Evolutionary conservation across 2,329 filamentous ascomycete species (phyloP), one percentile per base, ranked within the genome.

Genomic region (Sodiomyces alkalinus): DNA sequence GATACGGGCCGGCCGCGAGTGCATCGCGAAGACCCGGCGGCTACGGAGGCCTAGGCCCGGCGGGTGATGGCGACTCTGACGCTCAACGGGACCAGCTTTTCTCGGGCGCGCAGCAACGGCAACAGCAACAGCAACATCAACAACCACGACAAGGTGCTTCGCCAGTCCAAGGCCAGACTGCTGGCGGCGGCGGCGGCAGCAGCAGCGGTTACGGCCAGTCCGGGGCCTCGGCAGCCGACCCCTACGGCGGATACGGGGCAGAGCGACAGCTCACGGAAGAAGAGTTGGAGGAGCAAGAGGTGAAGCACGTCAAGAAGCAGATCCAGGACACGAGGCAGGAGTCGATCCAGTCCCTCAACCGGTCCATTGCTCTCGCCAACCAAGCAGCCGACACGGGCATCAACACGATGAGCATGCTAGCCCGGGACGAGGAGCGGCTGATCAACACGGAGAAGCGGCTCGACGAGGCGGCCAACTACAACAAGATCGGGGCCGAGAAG

Each of bases 401-500:
- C 15, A 68, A 71, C 28, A 86, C 80, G 0, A 62, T 87, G 20
- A 75, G 72, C 21, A 66, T 78, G 32, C 68, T 92, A 9, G 80
- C 76, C 29, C 71, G 67, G 10, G 85, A 93, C 50, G 79, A 78
- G 33, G 82, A 92, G 47, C 68, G 77, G 11, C 66, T 92, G 31
- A 72, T 86, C 47, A 82, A 86, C 45, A 81, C 79, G 1, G 81
- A 92, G 51, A 72, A 71, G 51, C 83, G 87, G 43, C 64, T 94
- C 32, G 82, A 93, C 42, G 62, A 81, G 38, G 79, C 83, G 4
- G 57, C 69, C n/a, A 77, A 76, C 37, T 75, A 85, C 47, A 81
- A 80, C 41, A 70, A 73, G 33, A 59, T 80, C 33, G 80, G 81
- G 0, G 75, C 85, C 41, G 81, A 86, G 39, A 80, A 81, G 41